Conservation (phyloP, 2,329 filamentous ascomycete species). For the Chalaropsis ovoidea region DNA sequence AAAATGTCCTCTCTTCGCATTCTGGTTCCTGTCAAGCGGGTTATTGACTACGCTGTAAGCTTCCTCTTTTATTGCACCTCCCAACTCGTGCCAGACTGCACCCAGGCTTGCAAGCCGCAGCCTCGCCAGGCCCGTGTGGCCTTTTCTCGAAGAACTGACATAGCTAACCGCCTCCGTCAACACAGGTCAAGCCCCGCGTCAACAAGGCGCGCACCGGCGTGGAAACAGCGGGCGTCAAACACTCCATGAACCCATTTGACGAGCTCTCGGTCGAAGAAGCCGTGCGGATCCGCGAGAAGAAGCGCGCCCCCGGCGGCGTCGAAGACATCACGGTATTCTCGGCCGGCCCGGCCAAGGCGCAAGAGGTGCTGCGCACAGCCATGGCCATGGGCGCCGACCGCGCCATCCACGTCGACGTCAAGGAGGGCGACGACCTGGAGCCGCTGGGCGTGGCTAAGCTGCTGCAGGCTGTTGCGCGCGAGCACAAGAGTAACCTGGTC, state of each 20-base stretch:
- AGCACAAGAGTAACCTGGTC: constrained; percentile 82
- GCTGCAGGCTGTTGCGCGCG: constrained; percentile 65
- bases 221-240: constrained; percentile 87
- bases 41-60: constrained; percentile 76
- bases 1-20: constrained; percentile 59
- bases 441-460: constrained; percentile 89
- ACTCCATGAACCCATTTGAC: constrained; percentile 98
- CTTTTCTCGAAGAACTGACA: background rate
- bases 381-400: constrained; percentile 99
- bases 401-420: constrained; percentile 72
- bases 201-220: constrained; percentile 72
- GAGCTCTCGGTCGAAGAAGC: constrained; percentile 96
- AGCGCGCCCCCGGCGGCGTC: constrained; percentile 60
- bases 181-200: constrained; percentile 56
- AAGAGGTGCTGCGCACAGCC: constrained; percentile 83
- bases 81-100: background rate
- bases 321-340: constrained; percentile 86
- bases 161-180: background rate
- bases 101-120: background rate
- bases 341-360: constrained; percentile 76
- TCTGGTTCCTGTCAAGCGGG: constrained; percentile 71
- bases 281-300: constrained; percentile 84
- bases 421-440: constrained; percentile 68
- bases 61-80: background rate
- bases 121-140: background rate